These are phyloP conservation scores for Penicillium sclerotigenum DNA, from an alignment of 2,329 filamentous ascomycete genomes.

Conservation along the genomic window DNA sequence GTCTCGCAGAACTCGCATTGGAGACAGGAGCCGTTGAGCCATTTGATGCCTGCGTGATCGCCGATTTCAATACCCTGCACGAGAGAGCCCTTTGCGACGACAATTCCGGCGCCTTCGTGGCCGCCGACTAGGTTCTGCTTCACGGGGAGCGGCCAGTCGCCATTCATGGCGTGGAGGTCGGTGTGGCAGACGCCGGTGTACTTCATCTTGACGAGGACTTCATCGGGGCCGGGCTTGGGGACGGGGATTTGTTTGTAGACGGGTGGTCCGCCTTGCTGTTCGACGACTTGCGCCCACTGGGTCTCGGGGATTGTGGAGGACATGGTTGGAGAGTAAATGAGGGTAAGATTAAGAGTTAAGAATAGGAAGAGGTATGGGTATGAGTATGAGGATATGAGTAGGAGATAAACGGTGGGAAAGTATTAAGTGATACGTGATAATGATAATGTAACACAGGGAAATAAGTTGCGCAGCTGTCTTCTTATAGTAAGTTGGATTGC, in stretches of 20 bases:
- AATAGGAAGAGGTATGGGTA: background rate
- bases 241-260: slow-evolving; percentile 65
- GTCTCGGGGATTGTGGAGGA: slow-evolving; percentile 62
- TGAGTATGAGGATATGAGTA: too few relatives aligned
- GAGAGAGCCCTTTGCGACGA: slow-evolving; percentile 74
- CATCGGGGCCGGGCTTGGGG: slow-evolving; percentile 74
- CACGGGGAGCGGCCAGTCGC: slow-evolving; percentile 81
- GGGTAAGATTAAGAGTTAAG: background rate
- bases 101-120: slow-evolving; percentile 73
- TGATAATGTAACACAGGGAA: background rate
- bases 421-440: background rate
- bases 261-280: slow-evolving; percentile 71
- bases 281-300: slow-evolving; percentile 90
- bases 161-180: slow-evolving; percentile 75
- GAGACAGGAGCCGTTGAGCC: slow-evolving; percentile 86
- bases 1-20: slow-evolving; percentile 78
- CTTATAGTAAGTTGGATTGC: background rate
- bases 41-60: slow-evolving; percentile 84
- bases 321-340: slow-evolving; percentile 11
- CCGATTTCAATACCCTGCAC: slow-evolving; percentile 77
- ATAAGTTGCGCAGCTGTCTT: background rate
- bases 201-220: slow-evolving; percentile 88
- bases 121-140: slow-evolving; percentile 86
- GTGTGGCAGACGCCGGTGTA: slow-evolving; percentile 91
- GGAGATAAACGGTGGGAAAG: too few relatives aligned